phyloP scores from a whole-genome alignment of 1,284 basidiomycete species.

The Anthracocystis setariae region DNA sequence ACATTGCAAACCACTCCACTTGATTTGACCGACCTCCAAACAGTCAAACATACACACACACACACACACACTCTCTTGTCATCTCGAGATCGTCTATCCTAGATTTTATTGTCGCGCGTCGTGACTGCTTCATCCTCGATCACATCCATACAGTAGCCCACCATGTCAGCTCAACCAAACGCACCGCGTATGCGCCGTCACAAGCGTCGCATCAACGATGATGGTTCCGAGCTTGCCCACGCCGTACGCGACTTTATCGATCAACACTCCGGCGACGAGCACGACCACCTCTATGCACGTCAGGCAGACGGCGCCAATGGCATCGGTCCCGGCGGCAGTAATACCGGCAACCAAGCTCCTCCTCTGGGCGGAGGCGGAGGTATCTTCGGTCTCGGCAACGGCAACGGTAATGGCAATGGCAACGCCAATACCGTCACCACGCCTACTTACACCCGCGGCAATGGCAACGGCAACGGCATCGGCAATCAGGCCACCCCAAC shows the following conservation, averaged over 20 bases:
- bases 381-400: slow-evolving; percentile 2
- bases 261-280: slow-evolving; percentile 6
- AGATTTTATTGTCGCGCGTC: not conserved
- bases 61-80: not conserved
- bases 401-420: not conserved
- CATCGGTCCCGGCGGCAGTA: slow-evolving; percentile 16
- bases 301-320: slow-evolving; percentile 33
- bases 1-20: not conserved
- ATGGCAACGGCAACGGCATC: slow-evolving; percentile 10
- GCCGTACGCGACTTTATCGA: slow-evolving; percentile 34
- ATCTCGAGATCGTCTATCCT: not conserved
- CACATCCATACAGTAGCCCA: not conserved
- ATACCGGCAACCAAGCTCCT: slow-evolving; percentile 5
- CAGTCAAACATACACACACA: not conserved
- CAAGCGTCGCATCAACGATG: slow-evolving; percentile 51
- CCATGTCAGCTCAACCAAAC: slow-evolving; percentile 27
- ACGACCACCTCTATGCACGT: slow-evolving; percentile 14
- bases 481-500: slow-evolving; percentile 9
- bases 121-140: not conserved
- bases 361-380: slow-evolving; percentile 18
- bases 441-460: no score
- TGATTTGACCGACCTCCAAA: not conserved
- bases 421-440: no score
- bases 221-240: slow-evolving; percentile 31
- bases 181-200: slow-evolving; percentile 49